These are phyloP conservation scores for Trichosanthes cucumerina DNA, from an alignment of 306 rosid genomes.

Conservation along the genomic window DNA sequence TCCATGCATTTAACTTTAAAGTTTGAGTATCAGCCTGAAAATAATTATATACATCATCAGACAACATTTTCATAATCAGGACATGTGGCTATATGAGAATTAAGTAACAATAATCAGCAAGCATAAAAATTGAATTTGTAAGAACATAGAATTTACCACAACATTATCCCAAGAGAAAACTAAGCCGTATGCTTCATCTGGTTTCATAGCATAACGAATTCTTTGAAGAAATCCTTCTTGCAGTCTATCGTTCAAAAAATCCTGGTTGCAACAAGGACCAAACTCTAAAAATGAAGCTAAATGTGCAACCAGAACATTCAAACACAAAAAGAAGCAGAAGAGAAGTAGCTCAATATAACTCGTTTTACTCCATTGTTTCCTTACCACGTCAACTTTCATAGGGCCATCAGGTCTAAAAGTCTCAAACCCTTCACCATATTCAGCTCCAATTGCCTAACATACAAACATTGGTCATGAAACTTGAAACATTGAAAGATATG, in stretches of 20 bases:
- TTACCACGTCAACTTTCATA: slow-evolving; percentile 88
- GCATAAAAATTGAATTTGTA: slow-evolving; percentile 8
- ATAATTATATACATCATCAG: slow-evolving; percentile 17
- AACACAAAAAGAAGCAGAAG: not conserved
- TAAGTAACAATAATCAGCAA: slow-evolving; percentile 15
- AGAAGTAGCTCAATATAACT: not conserved
- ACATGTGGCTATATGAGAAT: not conserved
- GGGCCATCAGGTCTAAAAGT: slow-evolving; percentile 93
- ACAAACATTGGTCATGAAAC: slow-evolving; percentile 5
- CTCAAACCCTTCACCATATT: slow-evolving; percentile 98
- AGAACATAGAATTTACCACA: slow-evolving; percentile 45
- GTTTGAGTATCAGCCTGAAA: slow-evolving; percentile 85
- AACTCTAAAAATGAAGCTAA: slow-evolving; percentile 16
- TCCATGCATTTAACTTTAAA: slow-evolving; percentile 72
- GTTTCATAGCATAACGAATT: slow-evolving; percentile 96
- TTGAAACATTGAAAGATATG: not conserved
- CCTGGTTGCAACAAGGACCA: slow-evolving; percentile 45
- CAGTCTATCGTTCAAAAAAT: slow-evolving; percentile 81
- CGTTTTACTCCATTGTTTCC: slow-evolving; percentile 14
- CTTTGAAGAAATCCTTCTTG: slow-evolving; percentile 94
- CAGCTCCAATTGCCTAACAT: slow-evolving; percentile 93
- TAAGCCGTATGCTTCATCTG: slow-evolving; percentile 97
- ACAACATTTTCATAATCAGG: slow-evolving; percentile 10
- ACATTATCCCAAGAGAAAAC: slow-evolving; percentile 95
- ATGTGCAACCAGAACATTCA: not conserved